Percentiles rank a stretch among this genome's conserved stretches.
Conservation (phyloP, 2,329 filamentous ascomycete genomes). For the Metarhizium guizhouense region DNA sequence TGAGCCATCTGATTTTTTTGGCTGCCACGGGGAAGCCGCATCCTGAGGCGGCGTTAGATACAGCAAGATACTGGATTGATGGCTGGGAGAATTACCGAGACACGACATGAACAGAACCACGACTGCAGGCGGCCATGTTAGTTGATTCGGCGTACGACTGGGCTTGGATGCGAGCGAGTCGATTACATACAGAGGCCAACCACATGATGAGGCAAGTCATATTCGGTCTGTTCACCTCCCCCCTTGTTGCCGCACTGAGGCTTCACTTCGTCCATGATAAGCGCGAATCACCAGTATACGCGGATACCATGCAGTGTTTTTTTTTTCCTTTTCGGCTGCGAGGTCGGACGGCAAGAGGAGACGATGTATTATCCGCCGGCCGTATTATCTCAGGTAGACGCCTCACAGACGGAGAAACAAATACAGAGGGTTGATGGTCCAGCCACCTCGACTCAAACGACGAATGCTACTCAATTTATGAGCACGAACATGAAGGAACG, state of each 20-base stretch:
- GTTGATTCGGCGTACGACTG: background rate
- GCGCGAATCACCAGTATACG: background rate
- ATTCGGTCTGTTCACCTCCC: conserved; percentile 8
- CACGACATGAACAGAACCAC: conserved; percentile 18
- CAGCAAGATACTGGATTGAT: background rate
- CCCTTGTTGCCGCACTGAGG: conserved; percentile 18
- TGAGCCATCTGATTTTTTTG: conserved; percentile 49
- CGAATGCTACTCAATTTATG: background rate
- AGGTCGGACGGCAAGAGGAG: too few relatives aligned
- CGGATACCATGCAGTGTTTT: too few relatives aligned
- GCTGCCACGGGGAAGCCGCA: conserved; percentile 43
- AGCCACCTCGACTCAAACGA: background rate
- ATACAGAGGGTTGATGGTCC: background rate
- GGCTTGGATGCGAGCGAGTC: background rate
- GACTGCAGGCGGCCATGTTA: conserved; percentile 10
- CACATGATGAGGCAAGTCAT: conserved; percentile 19
- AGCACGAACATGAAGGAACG: background rate
- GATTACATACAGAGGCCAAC: conserved; percentile 19
- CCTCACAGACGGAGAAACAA: too few relatives aligned
- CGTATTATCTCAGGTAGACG: too few relatives aligned
- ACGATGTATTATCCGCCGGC: too few relatives aligned
- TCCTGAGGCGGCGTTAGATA: conserved; percentile 16
- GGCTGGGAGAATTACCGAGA: conserved; percentile 11
- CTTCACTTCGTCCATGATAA: conserved; percentile 9
- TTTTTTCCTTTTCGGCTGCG: too few relatives aligned